Conservation (phyloP, 1,284 basidiomycete genomes). For the Ganoderma leucocontextum region DNA sequence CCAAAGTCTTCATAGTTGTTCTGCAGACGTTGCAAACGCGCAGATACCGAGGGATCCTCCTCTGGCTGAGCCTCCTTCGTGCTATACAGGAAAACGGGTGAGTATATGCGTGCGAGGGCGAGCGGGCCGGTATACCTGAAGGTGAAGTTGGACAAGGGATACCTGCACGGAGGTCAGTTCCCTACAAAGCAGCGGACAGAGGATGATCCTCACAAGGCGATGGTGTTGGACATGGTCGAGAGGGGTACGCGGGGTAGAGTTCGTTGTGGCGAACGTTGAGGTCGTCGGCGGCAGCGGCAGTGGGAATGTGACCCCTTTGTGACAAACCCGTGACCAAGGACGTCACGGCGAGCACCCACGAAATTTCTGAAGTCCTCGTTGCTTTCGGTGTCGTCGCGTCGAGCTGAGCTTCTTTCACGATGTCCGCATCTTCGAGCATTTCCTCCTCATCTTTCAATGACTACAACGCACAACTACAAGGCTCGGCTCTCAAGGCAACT, state of each 20-base stretch:
- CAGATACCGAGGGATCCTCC: constrained; percentile 94
- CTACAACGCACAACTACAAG: constrained; percentile 62
- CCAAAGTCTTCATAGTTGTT: constrained; percentile 98
- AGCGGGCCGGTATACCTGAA: constrained; percentile 64
- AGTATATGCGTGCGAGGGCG: background rate
- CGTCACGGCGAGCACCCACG: constrained; percentile 9
- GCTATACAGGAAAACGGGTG: constrained; percentile 48
- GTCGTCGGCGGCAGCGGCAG: constrained; percentile 9
- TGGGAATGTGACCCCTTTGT: constrained; percentile 12
- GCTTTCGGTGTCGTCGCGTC: background rate
- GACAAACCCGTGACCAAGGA: background rate
- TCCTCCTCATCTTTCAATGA: constrained; percentile 44
- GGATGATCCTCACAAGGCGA: constrained; percentile 64
- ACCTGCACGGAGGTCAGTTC: constrained; percentile 50
- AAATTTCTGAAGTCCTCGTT: constrained; percentile 16
- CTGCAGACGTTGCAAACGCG: constrained; percentile 87
- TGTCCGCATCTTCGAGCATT: constrained; percentile 23
- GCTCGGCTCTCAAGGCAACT: constrained; percentile 65
- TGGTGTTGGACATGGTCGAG: constrained; percentile 74
- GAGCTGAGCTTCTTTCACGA: constrained; percentile 5
- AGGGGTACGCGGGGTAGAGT: background rate
- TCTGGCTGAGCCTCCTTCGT: constrained; percentile 96
- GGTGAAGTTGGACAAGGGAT: constrained; percentile 89
- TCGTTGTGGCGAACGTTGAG: constrained; percentile 12
- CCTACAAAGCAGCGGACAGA: background rate